These are phyloP conservation scores for Sinapis alba DNA, from an alignment of 441 rosid species.

Conservation along the genomic window DNA sequence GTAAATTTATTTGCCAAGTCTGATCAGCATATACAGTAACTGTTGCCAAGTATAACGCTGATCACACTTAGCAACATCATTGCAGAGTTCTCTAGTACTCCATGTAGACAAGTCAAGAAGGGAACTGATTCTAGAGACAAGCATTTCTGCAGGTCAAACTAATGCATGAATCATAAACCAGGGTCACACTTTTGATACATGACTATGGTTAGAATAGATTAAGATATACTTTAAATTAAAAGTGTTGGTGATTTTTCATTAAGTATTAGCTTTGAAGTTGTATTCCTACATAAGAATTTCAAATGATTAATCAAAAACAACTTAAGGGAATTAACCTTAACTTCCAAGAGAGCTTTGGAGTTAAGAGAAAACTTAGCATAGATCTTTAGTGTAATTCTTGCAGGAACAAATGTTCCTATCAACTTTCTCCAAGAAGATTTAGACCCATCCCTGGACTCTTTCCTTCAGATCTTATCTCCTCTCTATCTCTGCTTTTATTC, in stretches of 20 bases:
- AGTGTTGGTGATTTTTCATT: neutral
- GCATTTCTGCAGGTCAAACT: conserved; percentile 30
- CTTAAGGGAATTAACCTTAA: neutral
- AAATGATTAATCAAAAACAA: neutral
- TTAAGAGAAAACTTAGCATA: neutral
- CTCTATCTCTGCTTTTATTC: conserved; percentile 34
- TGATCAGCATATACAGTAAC: neutral
- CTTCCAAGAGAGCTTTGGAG: neutral
- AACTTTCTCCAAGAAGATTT: conserved; percentile 50
- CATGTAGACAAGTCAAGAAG: conserved; percentile 19
- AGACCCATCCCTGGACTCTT: conserved; percentile 63
- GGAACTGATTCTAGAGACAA: conserved; percentile 1
- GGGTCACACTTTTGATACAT: conserved; percentile 52
- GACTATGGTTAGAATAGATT: neutral
- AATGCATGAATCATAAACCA: conserved; percentile 38
- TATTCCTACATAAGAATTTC: neutral
- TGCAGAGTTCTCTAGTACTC: neutral
- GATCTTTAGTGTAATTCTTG: neutral
- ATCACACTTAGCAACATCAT: conserved; percentile 5
- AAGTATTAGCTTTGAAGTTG: neutral
- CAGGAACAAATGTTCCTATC: neutral
- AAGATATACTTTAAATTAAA: neutral
- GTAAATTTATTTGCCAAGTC: neutral
- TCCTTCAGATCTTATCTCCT: conserved; percentile 62
- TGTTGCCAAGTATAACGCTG: neutral